Conservation (phyloP, 2,329 filamentous ascomycete genomes). For the Ascochyta clinopodiicola region DNA sequence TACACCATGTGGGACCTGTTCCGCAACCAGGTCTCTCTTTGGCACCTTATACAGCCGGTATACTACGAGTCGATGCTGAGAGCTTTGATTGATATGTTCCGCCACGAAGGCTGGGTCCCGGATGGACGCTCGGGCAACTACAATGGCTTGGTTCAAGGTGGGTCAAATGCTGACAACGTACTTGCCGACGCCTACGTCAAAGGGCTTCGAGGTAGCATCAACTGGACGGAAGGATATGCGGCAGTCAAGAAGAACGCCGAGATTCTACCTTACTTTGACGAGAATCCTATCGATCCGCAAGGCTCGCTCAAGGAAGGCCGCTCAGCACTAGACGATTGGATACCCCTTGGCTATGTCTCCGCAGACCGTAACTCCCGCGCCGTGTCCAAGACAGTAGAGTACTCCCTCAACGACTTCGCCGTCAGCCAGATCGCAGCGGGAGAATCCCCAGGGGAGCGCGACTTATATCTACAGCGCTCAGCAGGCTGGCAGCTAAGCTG, state of each 20-base stretch:
- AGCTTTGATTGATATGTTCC: constrained; percentile 68
- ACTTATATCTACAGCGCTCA: constrained; percentile 49
- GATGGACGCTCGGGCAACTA: constrained; percentile 65
- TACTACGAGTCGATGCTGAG: constrained; percentile 72
- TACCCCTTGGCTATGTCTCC: constrained; percentile 52
- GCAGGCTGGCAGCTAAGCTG: constrained; percentile 54
- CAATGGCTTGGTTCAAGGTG: constrained; percentile 62
- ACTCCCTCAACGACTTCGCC: constrained; percentile 54
- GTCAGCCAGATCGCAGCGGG: constrained; percentile 51
- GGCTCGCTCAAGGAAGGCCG: constrained; percentile 53
- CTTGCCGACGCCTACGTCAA: constrained; percentile 74
- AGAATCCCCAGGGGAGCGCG: constrained; percentile 48
- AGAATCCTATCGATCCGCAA: constrained; percentile 43
- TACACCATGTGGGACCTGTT: constrained; percentile 79
- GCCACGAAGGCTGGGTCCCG: constrained; percentile 70
- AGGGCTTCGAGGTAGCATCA: constrained; percentile 65
- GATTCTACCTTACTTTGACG: constrained; percentile 50
- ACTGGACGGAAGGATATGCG: constrained; percentile 74
- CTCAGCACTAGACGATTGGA: constrained; percentile 53
- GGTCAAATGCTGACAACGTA: constrained; percentile 52
- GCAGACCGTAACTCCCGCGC: constrained; percentile 47
- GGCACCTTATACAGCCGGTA: constrained; percentile 69
- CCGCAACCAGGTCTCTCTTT: constrained; percentile 55
- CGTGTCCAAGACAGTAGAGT: constrained; percentile 53
- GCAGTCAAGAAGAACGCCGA: constrained; percentile 77